Evolutionary conservation across 2,329 filamentous ascomycete genomes (phyloP), one percentile per base, ranked within the genome.

Genomic region (Incumbomyces lentus): DNA sequence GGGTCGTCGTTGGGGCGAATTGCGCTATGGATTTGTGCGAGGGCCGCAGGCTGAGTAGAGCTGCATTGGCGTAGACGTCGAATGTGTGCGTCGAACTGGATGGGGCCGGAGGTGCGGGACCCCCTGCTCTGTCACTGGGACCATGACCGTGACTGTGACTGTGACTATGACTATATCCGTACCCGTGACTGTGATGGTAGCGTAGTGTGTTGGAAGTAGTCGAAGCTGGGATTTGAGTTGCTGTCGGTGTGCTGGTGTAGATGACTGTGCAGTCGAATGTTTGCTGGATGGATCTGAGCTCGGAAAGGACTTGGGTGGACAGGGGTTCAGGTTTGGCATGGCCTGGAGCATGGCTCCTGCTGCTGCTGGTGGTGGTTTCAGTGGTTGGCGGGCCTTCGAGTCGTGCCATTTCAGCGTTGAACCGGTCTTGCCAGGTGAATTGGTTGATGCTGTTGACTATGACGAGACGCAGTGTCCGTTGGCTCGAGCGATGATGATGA

Each of bases 381-480:
- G 8, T 8, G 8, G 22, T 4, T 26, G 6, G 29, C 31, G 17
- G 26, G 16, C 18, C 61, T 40, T 64, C 63, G 0, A 62, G 60
- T 13, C 64, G 62, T 4, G 65, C 58, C 17, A 67, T 64, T 44
- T 72, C 69, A 12, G 69, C 64, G 32, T 64, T 63, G 18, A 68
- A 56, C 31, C 68, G 66, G 44, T 74, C 67, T 53, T 72, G 68
- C 71, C 73, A 77, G 61, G 71, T 67, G 58, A 80, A 81, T 0
- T 73, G 64, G 19, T 70, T 73, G 3, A 71, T 67, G 46, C 73
- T 73, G 57, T 79, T 75, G 6, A 82, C 56, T 18, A 77, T 58
- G 12, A 82, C 61, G 29, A 72, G 64, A 36, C 70, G 67, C 1
- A 82, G 55, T 0, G 61, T 58, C 1, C 72, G 66, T 22, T 67